Base-by-base conservation (phyloP, 106 monocot genomes). In the Xerophyta viscosa region DNA sequence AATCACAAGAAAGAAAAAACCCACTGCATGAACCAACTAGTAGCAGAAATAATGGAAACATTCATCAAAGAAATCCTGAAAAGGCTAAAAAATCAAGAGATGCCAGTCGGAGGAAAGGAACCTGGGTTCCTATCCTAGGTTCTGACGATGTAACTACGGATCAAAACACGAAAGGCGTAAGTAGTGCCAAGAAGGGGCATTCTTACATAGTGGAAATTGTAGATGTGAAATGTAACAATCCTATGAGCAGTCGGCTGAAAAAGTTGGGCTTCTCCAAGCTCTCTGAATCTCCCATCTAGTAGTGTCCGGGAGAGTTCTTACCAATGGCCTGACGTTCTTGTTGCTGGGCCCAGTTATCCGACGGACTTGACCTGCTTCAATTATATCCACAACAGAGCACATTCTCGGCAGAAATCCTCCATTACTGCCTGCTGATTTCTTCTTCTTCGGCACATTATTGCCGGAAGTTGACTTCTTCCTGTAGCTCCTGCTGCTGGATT, bases 221-320 rank as follows among this genome's bases (percentile, higher is more conserved):
- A 44, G 77, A 77, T 70, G 44, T 87, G 0, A 87, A 81, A 56
- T 87, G 87, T 78, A 69, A 52, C 64, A 86, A 83, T 46, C 92
- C 87, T 10, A 77, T 86, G 79, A 84, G 81, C 61, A 72, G 69
- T 61, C 65, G 75, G 26, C 63, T 78, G 27, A 77, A 71, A 52
- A 92, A 86, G 68, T 61, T 83, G n/a, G 87, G 88, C 24, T 92
- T 86, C 65, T 76, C 81, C 46, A 86, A 75, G 69, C 82, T 91
- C 45, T 86, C 81, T 23, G 27, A 58, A 8, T 44, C 44, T 24
- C 6, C 24, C 0, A 14, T 41, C 58, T 58, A 58, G 19, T 27
- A 8, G 8, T 22, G 56, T 45, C n/a, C n/a, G n/a, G 55, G 44
- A n/a, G 56, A 25, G 27, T 45, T 75, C 52, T 41, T 57, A n/a